These are phyloP conservation scores for Passiflora organensis DNA, from an alignment of 345 rosid species.

Conservation along the genomic window DNA sequence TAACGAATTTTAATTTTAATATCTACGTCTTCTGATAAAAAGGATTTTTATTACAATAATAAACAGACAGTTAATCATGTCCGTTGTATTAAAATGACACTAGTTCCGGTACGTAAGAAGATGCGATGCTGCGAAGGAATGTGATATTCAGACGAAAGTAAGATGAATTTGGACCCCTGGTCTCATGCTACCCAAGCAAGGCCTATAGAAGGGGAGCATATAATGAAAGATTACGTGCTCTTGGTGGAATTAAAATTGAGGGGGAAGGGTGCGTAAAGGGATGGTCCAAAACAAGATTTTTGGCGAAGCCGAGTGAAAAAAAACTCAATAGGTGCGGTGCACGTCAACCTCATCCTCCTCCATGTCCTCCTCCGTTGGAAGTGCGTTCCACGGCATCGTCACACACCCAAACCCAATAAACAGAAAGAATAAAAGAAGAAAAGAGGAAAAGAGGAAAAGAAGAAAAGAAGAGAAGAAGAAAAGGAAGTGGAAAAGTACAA, in stretches of 20 bases:
- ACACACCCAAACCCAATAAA: background rate
- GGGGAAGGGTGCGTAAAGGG: background rate
- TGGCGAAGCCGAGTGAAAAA: background rate
- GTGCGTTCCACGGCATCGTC: slow-evolving; percentile 64
- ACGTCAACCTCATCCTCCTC: slow-evolving; percentile 40
- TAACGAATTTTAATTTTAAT: too few species aligned
- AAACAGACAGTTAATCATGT: too few species aligned
- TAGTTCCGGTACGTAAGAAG: too few species aligned
- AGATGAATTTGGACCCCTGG: too few species aligned
- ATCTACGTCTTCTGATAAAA: too few species aligned
- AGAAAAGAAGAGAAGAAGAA: too few species aligned
- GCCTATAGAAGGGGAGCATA: too few species aligned
- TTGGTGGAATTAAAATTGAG: background rate
- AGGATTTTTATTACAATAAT: too few species aligned
- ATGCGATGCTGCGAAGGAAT: background rate
- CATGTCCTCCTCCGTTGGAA: slow-evolving; percentile 54
- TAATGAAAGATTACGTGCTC: too few species aligned
- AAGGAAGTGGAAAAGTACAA: too few species aligned
- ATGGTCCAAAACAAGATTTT: background rate
- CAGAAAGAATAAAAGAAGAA: background rate
- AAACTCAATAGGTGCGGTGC: slow-evolving; percentile 60
- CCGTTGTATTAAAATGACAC: too few species aligned
- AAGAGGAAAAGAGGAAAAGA: background rate
- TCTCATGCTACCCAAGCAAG: too few species aligned
- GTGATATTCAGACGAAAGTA: slow-evolving; percentile 8